Evolutionary conservation across 75 land plant species (phyloP), one percentile per base, ranked within the genome.

Genomic region (Pseudotsuga menziesii): DNA sequence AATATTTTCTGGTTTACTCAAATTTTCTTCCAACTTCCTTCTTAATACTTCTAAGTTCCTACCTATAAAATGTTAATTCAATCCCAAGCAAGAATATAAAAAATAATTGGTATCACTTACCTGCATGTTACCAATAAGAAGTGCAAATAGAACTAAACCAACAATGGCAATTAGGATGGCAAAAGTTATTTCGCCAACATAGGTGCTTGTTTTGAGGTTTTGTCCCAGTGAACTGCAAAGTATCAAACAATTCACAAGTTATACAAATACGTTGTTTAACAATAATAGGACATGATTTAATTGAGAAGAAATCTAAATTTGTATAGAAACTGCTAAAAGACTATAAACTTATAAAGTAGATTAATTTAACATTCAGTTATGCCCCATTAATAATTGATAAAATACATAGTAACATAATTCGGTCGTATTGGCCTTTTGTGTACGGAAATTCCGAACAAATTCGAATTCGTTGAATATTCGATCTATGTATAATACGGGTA

Each of bases 91-190:
- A 56, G 5, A 56, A 56, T 13, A 13, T 56, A 2, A 16, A 2
- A 56, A 56, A 16, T 56, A 56, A 16, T 56, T 56, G 12, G 22
- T 67, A 57, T 44, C 3, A 59, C 27, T 67, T 80, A 90, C 95
- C 95, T 93, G 95, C 91, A 93, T 90, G 80, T 93, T 90, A n/a
- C 95, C 95, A 66, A 93, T 93, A 26, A 93, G 78, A 76, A 87
- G 87, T 29, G 95, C 84, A 80, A 93, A 93, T 16, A 90, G 79
- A 75, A 93, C 81, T 57, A 93, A 85, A 41, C 95, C 95, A 48
- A 81, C 17, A 36, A 89, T 85, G 55, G 85, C 82, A 60, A 93
- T 83, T 25, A 86, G 67, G 27, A 93, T 89, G 41, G 88, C 76
- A 83, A 93, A 90, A 32, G 78, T 56, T 20, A 89, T 90, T 80